A percentile compares a stretch with the other conserved stretches of the same genome.
Evolutionary conservation across 257 asterid species (phyloP).

Genomic region (Fraxinus anomala): DNA sequence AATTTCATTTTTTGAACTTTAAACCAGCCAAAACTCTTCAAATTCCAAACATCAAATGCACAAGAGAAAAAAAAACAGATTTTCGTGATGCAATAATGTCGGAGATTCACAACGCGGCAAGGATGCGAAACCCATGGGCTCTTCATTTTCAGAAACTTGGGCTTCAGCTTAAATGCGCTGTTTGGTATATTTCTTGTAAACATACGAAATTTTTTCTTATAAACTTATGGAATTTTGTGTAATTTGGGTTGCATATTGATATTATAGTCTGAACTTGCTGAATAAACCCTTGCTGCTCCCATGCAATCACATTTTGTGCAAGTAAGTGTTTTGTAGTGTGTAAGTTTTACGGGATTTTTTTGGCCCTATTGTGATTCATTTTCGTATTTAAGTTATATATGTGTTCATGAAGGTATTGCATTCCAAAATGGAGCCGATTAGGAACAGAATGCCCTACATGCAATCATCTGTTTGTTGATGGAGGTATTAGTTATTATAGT

Average conservation of each 20-base stretch:
- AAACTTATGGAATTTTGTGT: neutral
- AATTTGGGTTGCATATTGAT: neutral
- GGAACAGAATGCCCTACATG: conserved; percentile 69
- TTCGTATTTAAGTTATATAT: neutral
- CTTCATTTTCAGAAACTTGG: conserved; percentile 77
- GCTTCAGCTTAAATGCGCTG: conserved; percentile 84
- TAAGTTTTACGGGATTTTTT: too few relatives aligned
- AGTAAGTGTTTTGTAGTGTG: conserved; percentile 43
- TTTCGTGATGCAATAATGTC: conserved; percentile 30
- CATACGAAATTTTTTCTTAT: neutral
- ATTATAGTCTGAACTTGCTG: conserved; percentile 65
- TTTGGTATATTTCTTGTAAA: conserved; percentile 46
- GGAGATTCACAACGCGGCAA: conserved; percentile 36
- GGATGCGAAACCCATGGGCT: conserved; percentile 58
- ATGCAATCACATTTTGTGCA: conserved; percentile 85
- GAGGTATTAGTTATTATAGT: conserved; percentile 39
- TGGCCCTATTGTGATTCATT: neutral
- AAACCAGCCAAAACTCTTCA: neutral
- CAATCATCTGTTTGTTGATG: conserved; percentile 42
- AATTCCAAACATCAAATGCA: neutral
- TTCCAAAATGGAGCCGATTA: conserved; percentile 30
- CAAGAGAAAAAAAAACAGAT: neutral
- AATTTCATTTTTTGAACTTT: neutral
- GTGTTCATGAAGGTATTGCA: conserved; percentile 50
- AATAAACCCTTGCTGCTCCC: conserved; percentile 75